Percentiles rank a stretch among this genome's conserved stretches.
Evolutionary conservation across 176 grass and related monocot genomes (phyloP).

Genomic region (Musa acuminata): DNA sequence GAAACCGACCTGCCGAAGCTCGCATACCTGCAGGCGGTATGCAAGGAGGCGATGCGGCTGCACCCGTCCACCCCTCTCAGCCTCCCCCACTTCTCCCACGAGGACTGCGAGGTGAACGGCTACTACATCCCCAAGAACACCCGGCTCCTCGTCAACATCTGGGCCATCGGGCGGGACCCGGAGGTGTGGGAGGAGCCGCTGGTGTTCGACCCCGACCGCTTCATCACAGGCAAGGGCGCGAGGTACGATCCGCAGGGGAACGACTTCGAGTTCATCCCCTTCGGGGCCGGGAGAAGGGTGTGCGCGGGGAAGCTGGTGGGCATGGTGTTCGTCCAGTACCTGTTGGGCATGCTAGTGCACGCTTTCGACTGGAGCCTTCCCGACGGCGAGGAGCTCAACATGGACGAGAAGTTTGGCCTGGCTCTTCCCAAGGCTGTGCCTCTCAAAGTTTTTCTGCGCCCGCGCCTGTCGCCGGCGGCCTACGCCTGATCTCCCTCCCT

Average conservation of each 20-base stretch:
- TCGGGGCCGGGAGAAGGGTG: not conserved
- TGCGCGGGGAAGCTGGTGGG: not conserved
- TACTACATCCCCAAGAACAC: slow-evolving; percentile 21
- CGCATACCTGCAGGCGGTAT: slow-evolving; percentile 21
- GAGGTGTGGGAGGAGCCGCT: slow-evolving; percentile 19
- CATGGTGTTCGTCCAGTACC: slow-evolving; percentile 3
- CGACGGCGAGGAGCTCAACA: slow-evolving; percentile 3
- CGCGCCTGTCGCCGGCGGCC: not conserved
- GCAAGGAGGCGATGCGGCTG: slow-evolving; percentile 28
- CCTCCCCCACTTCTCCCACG: slow-evolving; percentile 10
- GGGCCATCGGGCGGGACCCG: slow-evolving; percentile 30
- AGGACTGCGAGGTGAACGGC: slow-evolving; percentile 12
- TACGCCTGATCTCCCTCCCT: not conserved
- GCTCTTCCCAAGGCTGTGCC: slow-evolving; percentile 4
- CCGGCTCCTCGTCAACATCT: slow-evolving; percentile 23
- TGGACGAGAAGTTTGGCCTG: not conserved
- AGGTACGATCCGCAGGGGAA: not conserved
- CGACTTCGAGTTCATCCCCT: slow-evolving; percentile 18
- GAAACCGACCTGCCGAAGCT: slow-evolving; percentile 27
- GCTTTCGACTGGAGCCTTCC: slow-evolving; percentile 2
- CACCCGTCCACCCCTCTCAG: slow-evolving; percentile 26
- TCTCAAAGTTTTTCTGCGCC: not conserved
- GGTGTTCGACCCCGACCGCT: slow-evolving; percentile 17
- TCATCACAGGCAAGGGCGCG: not conserved
- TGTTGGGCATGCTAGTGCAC: slow-evolving; percentile 9